A percentile compares a stretch with the other conserved stretches of the same genome.
Evolutionary conservation across 371 early-diverging fungal species (phyloP).

Genomic region (Circinella umbellata): DNA sequence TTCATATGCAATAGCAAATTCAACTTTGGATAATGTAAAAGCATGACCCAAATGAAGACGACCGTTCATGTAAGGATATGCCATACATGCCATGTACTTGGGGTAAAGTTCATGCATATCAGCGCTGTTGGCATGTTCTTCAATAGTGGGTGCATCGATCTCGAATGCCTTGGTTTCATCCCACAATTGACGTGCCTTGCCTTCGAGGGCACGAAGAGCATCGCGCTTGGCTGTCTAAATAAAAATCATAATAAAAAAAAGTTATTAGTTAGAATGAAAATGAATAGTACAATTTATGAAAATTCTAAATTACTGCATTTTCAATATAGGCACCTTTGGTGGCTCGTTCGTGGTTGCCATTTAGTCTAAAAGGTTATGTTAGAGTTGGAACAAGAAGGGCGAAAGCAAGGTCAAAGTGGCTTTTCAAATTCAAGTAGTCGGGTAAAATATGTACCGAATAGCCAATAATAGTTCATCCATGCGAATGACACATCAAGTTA

Average conservation of each 20-base stretch:
- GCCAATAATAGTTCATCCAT: neutral
- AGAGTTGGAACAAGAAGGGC: conserved; percentile 3
- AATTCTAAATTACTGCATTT: neutral
- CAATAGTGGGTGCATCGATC: conserved; percentile 82
- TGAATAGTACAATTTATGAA: too few relatives aligned
- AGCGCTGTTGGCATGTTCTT: conserved; percentile 58
- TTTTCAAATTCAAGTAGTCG: neutral
- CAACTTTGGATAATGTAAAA: conserved; percentile 97
- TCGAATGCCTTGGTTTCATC: conserved; percentile 81
- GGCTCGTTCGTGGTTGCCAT: conserved; percentile 21
- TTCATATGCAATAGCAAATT: conserved; percentile 96
- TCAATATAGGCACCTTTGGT: conserved; percentile 7
- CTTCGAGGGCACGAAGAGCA: conserved; percentile 80
- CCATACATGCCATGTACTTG: conserved; percentile 98
- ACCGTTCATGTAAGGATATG: conserved; percentile 99
- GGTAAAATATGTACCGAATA: neutral
- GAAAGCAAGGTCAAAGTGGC: neutral
- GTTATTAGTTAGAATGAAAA: neutral
- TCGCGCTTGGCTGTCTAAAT: conserved; percentile 83
- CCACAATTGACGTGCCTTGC: conserved; percentile 83
- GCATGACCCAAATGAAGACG: conserved; percentile 99
- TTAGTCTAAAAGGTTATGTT: neutral
- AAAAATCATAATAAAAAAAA: neutral
- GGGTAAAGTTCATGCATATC: conserved; percentile 71
- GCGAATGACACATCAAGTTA: neutral